Evolutionary conservation across 495 filamentous ascomycete species (phyloP).

Genomic region (Penicillium cataractarum): DNA sequence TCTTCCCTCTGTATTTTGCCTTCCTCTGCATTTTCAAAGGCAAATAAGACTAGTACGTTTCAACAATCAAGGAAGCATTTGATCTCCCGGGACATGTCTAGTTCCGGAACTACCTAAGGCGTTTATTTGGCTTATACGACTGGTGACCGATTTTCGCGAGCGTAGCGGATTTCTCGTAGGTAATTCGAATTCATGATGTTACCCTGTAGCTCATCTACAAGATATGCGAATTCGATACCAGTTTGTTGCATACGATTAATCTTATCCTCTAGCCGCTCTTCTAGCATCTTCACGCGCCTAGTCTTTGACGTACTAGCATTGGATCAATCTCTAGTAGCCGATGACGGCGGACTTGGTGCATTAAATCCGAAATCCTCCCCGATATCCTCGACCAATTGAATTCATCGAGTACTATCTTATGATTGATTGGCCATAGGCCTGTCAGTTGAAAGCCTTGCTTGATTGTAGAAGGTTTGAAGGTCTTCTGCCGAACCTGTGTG

Average conservation of each 20-base stretch:
- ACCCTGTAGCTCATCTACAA: no score
- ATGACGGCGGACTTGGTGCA: background rate
- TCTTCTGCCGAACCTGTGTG: background rate
- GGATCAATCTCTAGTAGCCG: background rate
- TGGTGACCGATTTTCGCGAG: no score
- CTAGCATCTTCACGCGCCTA: background rate
- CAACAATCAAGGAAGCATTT: no score
- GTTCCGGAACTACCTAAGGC: no score
- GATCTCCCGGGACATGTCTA: no score
- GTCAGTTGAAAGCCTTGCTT: background rate
- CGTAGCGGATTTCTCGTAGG: no score
- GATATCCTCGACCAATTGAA: background rate
- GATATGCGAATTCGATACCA: no score
- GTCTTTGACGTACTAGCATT: background rate
- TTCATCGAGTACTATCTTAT: background rate
- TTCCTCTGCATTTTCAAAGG: no score
- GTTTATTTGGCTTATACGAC: no score
- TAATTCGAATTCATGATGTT: no score
- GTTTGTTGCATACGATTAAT: background rate
- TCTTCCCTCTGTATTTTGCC: no score
- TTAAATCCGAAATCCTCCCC: background rate
- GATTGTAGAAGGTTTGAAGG: background rate
- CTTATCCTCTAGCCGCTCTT: background rate
- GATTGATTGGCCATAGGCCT: background rate
- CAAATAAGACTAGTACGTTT: no score